A percentile compares a stretch with the other conserved stretches of the same genome.
Conservation (phyloP, 805 yeast genomes). For the Candida rishiriensis region DNA sequence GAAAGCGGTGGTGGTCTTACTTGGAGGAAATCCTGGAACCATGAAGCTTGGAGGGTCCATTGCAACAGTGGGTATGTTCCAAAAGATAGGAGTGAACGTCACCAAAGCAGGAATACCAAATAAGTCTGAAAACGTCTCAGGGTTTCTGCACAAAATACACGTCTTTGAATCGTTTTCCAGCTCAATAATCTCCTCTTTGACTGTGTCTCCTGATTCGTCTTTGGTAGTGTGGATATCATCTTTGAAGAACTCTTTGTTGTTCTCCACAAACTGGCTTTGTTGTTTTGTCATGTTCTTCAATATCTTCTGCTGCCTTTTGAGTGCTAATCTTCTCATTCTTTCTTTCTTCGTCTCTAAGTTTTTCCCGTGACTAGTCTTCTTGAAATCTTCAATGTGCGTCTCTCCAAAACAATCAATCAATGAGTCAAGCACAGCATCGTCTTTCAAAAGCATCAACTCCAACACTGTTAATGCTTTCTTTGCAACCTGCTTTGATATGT, state of each 20-base stretch:
- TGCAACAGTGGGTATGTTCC: slow-evolving; percentile 40
- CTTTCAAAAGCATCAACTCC: slow-evolving; percentile 45
- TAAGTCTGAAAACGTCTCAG: slow-evolving; percentile 38
- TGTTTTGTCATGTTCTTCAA: slow-evolving; percentile 59
- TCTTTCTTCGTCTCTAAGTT: slow-evolving; percentile 51
- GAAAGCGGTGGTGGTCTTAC: slow-evolving; percentile 5
- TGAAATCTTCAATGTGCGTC: slow-evolving; percentile 45
- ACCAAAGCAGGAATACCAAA: slow-evolving; percentile 58
- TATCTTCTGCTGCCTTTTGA: slow-evolving; percentile 56
- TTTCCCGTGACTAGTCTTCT: slow-evolving; percentile 39
- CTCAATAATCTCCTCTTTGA: slow-evolving; percentile 19
- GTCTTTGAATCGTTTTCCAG: slow-evolving; percentile 21
- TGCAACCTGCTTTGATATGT: slow-evolving; percentile 43
- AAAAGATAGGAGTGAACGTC: slow-evolving; percentile 42
- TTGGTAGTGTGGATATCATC: slow-evolving; percentile 1
- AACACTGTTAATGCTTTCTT: slow-evolving; percentile 56
- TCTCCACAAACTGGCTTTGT: slow-evolving; percentile 38
- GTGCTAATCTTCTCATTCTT: slow-evolving; percentile 51
- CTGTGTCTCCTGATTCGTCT: slow-evolving; percentile 9
- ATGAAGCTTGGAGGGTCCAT: slow-evolving; percentile 25
- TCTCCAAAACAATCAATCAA: slow-evolving; percentile 56
- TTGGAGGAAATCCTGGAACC: slow-evolving; percentile 15
- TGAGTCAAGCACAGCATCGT: slow-evolving; percentile 45
- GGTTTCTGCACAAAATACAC: slow-evolving; percentile 60
- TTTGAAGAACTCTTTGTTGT: slow-evolving; percentile 31